Evolutionary conservation across 108 stramenopile species (phyloP).

Genomic region (Parietichytrium sp.): DNA sequence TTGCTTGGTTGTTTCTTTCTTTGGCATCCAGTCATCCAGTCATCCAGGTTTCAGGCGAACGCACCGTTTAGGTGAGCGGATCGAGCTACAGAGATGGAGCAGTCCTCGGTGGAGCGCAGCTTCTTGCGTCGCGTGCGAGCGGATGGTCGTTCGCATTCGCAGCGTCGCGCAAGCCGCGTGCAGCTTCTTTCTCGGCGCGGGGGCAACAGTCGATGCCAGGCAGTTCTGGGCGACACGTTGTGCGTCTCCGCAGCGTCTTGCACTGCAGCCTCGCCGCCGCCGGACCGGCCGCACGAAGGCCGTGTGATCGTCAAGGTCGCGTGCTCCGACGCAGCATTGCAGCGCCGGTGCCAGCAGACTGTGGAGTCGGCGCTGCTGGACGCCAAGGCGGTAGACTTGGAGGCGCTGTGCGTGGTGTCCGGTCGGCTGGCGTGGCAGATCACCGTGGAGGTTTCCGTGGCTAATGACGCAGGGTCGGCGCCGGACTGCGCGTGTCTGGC

Average conservation of each 20-base stretch:
- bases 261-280: constrained; percentile 52
- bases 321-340: constrained; percentile 44
- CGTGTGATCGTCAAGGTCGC: constrained; percentile 55
- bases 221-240: background rate
- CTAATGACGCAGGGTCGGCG: constrained; percentile 59
- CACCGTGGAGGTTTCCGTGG: constrained; percentile 52
- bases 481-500: constrained; percentile 56
- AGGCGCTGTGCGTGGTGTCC: constrained; percentile 59
- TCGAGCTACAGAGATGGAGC: no score
- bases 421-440: constrained; percentile 60
- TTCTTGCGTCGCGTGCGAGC: constrained; percentile 3
- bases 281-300: constrained; percentile 58
- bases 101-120: background rate
- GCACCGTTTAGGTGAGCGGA: no score
- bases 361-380: constrained; percentile 48
- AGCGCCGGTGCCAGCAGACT: background rate
- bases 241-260: background rate
- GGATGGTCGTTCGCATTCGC: background rate
- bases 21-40: no score
- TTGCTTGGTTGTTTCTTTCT: no score
- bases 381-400: constrained; percentile 54
- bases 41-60: no score
- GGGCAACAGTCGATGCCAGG: constrained; percentile 8
- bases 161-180: background rate
- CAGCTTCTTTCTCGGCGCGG: background rate